Evolutionary conservation across 2,329 filamentous ascomycete species (phyloP).

Genomic region (Cladosporium colombiae): DNA sequence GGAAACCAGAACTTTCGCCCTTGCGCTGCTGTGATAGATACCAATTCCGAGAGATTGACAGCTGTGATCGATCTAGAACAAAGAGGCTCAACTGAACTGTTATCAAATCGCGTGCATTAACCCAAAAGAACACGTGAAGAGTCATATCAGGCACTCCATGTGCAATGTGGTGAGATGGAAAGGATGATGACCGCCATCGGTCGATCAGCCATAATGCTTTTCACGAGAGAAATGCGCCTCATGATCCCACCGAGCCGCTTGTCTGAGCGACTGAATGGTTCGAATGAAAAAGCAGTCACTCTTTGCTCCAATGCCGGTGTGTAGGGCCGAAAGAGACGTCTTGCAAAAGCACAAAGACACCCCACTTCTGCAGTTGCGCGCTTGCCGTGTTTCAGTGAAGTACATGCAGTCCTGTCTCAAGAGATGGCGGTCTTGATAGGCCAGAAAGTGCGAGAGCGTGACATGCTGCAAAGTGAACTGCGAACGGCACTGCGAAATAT

Average conservation of each 20-base stretch:
- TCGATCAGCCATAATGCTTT: no score
- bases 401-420: background rate
- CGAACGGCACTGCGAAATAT: background rate
- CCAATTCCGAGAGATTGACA: no score
- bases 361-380: background rate
- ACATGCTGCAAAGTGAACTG: background rate
- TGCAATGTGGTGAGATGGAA: no score
- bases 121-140: no score
- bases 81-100: no score
- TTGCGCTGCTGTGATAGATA: no score
- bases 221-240: no score
- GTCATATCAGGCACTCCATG: no score
- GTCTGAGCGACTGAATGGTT: background rate
- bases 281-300: background rate
- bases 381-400: background rate
- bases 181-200: no score
- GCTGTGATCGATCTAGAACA: no score
- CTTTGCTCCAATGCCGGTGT: background rate
- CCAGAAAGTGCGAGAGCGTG: background rate
- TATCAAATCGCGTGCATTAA: no score
- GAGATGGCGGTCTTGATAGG: background rate
- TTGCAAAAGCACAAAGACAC: background rate
- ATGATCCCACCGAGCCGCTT: background rate
- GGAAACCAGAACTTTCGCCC: no score
- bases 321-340: background rate